Evolutionary conservation across 116 monocot genomes (phyloP).

Genomic region (Papilionanthe hybrid): DNA sequence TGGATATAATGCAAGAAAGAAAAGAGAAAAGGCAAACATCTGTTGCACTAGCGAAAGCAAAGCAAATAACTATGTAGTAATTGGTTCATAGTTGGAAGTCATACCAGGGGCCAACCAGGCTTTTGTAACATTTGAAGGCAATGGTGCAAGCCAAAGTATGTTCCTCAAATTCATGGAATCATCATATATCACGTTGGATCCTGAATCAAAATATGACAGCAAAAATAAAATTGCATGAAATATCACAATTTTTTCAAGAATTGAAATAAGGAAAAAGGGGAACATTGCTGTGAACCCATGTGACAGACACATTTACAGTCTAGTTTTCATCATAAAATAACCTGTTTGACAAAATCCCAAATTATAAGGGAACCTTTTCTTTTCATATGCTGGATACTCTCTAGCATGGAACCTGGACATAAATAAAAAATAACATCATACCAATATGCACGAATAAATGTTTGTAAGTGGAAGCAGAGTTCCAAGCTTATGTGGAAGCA

Average conservation of each 20-base stretch:
- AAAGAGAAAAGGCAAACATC: not conserved
- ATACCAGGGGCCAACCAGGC: slow-evolving; percentile 82
- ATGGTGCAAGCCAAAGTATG: slow-evolving; percentile 90
- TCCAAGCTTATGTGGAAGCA: not conserved
- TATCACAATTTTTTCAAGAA: not conserved
- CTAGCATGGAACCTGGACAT: slow-evolving; percentile 86
- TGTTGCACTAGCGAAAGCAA: not conserved
- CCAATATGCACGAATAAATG: not conserved
- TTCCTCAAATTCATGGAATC: slow-evolving; percentile 86
- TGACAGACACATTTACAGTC: not conserved
- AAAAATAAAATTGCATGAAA: not conserved
- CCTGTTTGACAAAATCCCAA: slow-evolving; percentile 88
- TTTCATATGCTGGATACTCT: slow-evolving; percentile 91
- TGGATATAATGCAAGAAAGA: not conserved
- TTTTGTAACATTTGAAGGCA: slow-evolving; percentile 57
- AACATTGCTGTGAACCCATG: not conserved
- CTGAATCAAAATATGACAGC: slow-evolving; percentile 31
- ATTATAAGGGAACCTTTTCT: slow-evolving; percentile 61
- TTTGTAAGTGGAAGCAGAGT: not conserved
- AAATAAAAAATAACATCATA: not conserved
- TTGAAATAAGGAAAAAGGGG: not conserved
- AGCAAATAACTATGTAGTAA: not conserved
- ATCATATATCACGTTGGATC: slow-evolving; percentile 71
- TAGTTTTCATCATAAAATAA: not conserved
- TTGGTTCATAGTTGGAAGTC: slow-evolving; percentile 1